A percentile compares a stretch with the other conserved stretches of the same genome.
Evolutionary conservation across 805 yeast genomes (phyloP).

Genomic region (Ogataea allantospora): DNA sequence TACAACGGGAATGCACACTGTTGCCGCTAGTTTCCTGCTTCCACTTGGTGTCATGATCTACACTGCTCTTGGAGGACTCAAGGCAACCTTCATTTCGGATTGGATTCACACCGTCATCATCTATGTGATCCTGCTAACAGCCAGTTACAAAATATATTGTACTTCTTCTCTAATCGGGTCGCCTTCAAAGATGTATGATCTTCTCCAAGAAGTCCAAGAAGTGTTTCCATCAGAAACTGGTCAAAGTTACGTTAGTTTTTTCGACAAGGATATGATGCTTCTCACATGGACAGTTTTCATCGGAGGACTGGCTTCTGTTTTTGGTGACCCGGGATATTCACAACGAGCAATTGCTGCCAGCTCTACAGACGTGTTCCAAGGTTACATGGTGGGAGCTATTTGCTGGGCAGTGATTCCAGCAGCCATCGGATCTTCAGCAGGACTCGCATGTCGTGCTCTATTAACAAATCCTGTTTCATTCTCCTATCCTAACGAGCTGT

Average conservation of each 20-base stretch:
- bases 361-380: conserved; percentile 37
- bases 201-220: conserved; percentile 20
- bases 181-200: conserved; percentile 26
- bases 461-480: conserved; percentile 31
- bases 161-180: conserved; percentile 30
- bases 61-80: conserved; percentile 37
- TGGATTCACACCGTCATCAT: conserved; percentile 35
- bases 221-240: conserved; percentile 32
- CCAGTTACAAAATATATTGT: conserved; percentile 16
- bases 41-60: conserved; percentile 36
- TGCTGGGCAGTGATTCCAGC: conserved; percentile 28
- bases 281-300: conserved; percentile 37
- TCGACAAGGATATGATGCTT: conserved; percentile 35
- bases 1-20: conserved; percentile 15
- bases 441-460: conserved; percentile 34
- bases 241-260: conserved; percentile 38
- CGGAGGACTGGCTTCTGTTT: conserved; percentile 39
- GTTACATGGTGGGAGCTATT: conserved; percentile 36
- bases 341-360: conserved; percentile 40
- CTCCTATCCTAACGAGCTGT: conserved; percentile 35
- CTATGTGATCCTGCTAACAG: conserved; percentile 31
- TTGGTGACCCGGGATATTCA: conserved; percentile 42
- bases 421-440: conserved; percentile 36
- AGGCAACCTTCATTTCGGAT: conserved; percentile 36
- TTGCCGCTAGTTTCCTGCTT: conserved; percentile 29